Evolutionary conservation across 306 rosid genomes (phyloP).

Genomic region (Vachellia pachyceras): DNA sequence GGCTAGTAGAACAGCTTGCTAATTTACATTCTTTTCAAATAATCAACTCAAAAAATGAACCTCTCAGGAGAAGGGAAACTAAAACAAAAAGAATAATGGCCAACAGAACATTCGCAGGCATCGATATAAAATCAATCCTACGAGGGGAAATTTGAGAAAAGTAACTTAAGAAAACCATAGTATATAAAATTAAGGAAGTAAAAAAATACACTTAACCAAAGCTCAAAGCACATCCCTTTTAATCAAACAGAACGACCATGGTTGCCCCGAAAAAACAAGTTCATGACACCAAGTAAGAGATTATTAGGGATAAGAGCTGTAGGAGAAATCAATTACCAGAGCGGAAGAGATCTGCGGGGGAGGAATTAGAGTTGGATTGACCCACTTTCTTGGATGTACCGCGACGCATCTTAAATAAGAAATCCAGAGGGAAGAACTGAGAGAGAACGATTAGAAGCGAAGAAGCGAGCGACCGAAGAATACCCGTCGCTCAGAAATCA

Average conservation of each 20-base stretch:
- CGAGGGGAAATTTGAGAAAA: not conserved
- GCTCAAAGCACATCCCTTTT: not conserved
- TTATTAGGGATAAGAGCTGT: too few relatives aligned
- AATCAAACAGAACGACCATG: not conserved
- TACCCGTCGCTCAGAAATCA: conserved; percentile 26
- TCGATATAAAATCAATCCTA: conserved; percentile 5
- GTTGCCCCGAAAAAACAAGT: not conserved
- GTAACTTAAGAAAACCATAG: not conserved
- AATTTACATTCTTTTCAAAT: not conserved
- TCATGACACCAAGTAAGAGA: not conserved
- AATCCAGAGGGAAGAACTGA: conserved; percentile 44
- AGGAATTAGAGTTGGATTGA: conserved; percentile 75
- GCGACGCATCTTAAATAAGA: conserved; percentile 78
- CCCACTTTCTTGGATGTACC: conserved; percentile 67
- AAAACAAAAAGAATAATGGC: not conserved
- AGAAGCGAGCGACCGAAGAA: conserved; percentile 26
- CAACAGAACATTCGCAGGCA: not conserved
- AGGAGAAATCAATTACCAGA: conserved; percentile 54
- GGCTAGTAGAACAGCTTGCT: not conserved
- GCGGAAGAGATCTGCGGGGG: conserved; percentile 82
- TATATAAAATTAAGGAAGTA: not conserved
- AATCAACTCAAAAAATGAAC: not conserved
- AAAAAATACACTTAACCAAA: not conserved
- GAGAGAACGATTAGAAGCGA: not conserved
- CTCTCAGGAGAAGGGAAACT: not conserved